These are phyloP conservation scores for Globisporangium heterothallicum DNA, from an alignment of 352 stramenopile species.

Conservation along the genomic window DNA sequence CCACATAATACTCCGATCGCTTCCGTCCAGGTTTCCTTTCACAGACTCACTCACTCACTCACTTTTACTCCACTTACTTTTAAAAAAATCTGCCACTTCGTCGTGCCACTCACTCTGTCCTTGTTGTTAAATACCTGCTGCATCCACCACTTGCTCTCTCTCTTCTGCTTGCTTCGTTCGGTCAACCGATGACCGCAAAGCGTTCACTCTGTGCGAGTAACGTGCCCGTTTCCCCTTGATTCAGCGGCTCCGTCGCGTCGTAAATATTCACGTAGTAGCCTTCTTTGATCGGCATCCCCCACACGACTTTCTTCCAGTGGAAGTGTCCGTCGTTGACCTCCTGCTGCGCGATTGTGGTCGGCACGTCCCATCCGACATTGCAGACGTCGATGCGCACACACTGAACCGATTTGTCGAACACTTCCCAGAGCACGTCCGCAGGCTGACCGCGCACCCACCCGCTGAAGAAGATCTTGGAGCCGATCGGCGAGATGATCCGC, in stretches of 20 bases:
- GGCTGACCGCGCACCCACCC: slow-evolving; percentile 77
- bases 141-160: not conserved
- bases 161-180: not conserved
- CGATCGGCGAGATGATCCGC: slow-evolving; percentile 46
- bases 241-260: slow-evolving; percentile 47
- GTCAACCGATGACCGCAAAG: slow-evolving; percentile 57
- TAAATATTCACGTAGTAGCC: slow-evolving; percentile 89
- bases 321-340: slow-evolving; percentile 67
- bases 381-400: slow-evolving; percentile 84
- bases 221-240: slow-evolving; percentile 26
- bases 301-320: slow-evolving; percentile 76
- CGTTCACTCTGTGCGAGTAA: slow-evolving; percentile 65
- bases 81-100: not conserved
- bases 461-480: slow-evolving; percentile 36
- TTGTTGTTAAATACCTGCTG: slow-evolving; percentile 9
- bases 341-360: slow-evolving; percentile 64
- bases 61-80: slow-evolving; percentile 5
- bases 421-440: slow-evolving; percentile 74
- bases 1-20: not conserved
- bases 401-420: slow-evolving; percentile 59
- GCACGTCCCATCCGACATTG: slow-evolving; percentile 76
- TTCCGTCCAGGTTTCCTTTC: slow-evolving; percentile 1
- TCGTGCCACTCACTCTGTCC: slow-evolving; percentile 6
- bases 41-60: slow-evolving; percentile 1
- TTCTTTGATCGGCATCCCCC: slow-evolving; percentile 80